Base-by-base conservation (phyloP, 192 early-diverging fungal species). In the Spinellus fusiger region DNA sequence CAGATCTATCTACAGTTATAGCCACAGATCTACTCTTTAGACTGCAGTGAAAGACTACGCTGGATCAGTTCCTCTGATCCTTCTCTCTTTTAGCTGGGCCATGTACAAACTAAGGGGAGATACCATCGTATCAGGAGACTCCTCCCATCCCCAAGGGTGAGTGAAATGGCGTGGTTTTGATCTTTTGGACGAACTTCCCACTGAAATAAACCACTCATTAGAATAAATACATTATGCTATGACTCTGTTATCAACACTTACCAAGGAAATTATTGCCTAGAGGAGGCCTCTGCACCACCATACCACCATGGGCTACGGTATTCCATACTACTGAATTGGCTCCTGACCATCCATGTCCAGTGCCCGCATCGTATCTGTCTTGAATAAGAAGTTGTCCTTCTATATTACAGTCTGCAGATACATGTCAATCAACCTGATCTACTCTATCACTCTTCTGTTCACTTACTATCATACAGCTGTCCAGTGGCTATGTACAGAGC, bases 241-340 rank as follows among this genome's bases (percentile, higher is more conserved):
- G 2, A 33, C 35, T 27, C 5, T 54, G 28, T 16, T 7, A 28
- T 0, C 20, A 31, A 33, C 6, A 59, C 56, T 58, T 70, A 65
- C 74, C 70, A 8, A 73, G 61, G 53, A 79, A 79, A 52, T 79
- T 79, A 44, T 79, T 71, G 27, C 59, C 62, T 8, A 71, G 58
- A 0, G 40, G 64, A 0, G 77, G 59, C 5, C 65, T 29, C 47
- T 79, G 77, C 5, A 74, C 69, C 16, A 79, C 46, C 27, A 79
- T 65, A 0, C 77, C 77, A 16, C 61, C 56, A 50, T 73, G 64
- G 15, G 73, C 67, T 3, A 72, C 55, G 5, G 73, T 73, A 48
- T 79, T 79, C 77, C 77, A 79, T 0, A 79, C 54, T 4, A 79
- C 71, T 8, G 65, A 71, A 35, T 79, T 79, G 15, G 73, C 77